phyloP scores from a whole-genome alignment of 108 stramenopile species.

The Cyclotella choctawhatcheeana region DNA sequence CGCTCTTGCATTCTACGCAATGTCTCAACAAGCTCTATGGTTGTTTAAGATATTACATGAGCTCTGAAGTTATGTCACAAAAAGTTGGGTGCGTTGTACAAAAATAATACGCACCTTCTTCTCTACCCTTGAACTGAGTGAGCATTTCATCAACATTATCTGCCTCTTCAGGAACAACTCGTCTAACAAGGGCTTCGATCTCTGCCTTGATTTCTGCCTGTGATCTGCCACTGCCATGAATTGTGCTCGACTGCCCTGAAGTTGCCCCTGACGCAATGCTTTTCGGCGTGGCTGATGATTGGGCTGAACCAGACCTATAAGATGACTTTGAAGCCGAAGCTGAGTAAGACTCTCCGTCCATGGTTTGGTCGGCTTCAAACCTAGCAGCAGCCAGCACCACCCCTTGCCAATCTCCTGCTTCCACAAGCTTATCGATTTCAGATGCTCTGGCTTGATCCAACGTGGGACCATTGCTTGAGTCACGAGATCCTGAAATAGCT shows the following conservation, averaged over 20 bases:
- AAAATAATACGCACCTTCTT: conserved; percentile 50
- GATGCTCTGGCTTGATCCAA: conserved; percentile 63
- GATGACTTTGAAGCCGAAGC: conserved; percentile 71
- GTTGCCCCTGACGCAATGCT: conserved; percentile 67
- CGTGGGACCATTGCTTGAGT: conserved; percentile 29
- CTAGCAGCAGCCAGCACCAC: conserved; percentile 85
- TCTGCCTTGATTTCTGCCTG: conserved; percentile 78
- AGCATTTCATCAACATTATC: conserved; percentile 93
- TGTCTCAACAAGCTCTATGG: conserved; percentile 77
- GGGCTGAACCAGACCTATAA: conserved; percentile 38
- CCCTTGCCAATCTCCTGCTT: conserved; percentile 89
- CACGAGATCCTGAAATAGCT: conserved; percentile 23
- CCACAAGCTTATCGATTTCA: conserved; percentile 84
- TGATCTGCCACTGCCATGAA: conserved; percentile 48
- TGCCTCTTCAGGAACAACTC: conserved; percentile 86
- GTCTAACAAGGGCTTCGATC: conserved; percentile 78
- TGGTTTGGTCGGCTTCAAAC: conserved; percentile 75
- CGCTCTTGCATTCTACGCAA: conserved; percentile 89
- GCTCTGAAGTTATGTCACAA: background rate
- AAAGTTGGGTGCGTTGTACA: background rate
- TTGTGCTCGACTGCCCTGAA: conserved; percentile 44
- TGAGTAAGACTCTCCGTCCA: conserved; percentile 61
- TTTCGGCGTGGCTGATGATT: conserved; percentile 39
- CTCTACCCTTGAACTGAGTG: conserved; percentile 87
- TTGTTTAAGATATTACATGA: background rate